Conservation (phyloP, 169 alveolate genomes). For the Plasmodium knowlesi region DNA sequence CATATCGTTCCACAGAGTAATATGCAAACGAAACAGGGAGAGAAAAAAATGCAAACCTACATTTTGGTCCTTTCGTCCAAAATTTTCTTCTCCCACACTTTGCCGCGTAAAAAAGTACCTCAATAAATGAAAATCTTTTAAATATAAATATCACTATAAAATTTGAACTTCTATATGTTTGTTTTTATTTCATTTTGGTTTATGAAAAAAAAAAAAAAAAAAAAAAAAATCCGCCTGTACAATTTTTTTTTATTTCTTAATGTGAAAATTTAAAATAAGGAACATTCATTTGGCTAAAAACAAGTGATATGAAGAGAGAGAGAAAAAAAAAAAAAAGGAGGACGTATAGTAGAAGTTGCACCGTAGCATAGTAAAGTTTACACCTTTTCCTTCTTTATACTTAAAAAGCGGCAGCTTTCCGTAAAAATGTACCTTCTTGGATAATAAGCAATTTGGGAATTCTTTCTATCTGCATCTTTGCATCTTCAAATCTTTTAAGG, state of each 20-base stretch:
- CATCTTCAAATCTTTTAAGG: constrained; percentile 1
- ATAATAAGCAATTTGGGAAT: not conserved
- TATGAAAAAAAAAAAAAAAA: not conserved
- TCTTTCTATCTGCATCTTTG: not conserved
- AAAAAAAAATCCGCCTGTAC: not conserved
- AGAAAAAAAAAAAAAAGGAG: not conserved
- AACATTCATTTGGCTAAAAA: not conserved
- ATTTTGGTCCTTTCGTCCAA: not conserved
- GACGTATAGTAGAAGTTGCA: not conserved
- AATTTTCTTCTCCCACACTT: not conserved
- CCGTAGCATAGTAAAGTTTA: not conserved
- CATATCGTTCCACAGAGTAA: not conserved
- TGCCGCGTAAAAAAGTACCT: not conserved
- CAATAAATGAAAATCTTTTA: not conserved
- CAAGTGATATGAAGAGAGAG: not conserved
- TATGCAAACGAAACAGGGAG: not conserved
- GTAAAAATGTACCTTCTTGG: not conserved
- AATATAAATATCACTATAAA: not conserved
- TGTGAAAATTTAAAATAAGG: not conserved
- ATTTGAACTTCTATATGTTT: not conserved
- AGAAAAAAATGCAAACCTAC: not conserved
- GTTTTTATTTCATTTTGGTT: not conserved
- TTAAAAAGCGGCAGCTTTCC: not conserved
- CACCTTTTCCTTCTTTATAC: not conserved
- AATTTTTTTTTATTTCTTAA: not conserved